Evolutionary conservation across 2,329 filamentous ascomycete species (phyloP), one percentile per base, ranked within the genome.

Genomic region (Penicillium rolfsii): DNA sequence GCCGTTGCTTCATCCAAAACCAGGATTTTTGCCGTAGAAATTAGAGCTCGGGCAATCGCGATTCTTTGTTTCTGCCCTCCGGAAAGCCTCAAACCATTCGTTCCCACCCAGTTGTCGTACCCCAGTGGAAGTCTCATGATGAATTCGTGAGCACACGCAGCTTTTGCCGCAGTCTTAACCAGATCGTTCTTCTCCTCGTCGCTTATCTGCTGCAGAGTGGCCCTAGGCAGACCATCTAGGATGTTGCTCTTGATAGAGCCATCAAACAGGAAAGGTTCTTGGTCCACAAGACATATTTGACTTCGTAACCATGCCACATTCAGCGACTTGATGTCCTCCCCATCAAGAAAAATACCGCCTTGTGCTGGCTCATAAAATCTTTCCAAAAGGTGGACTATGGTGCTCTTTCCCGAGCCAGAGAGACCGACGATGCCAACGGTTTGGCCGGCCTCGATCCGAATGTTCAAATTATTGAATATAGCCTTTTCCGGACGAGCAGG

Each of bases 71-170:
- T 33, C 30, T 33, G 30, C 30, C 30, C 30, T 33, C 30, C 30
- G 57, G 91, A 96, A 7, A 99, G 83, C 55, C 97, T 80, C 74
- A 97, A 96, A 7, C 95, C 95, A 64, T 93, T 89, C 76, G 97
- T 92, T 59, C 95, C 95, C 16, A 98, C 94, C 66, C 96, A 88
- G 0, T 95, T 98, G 66, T 97, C 86, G 70, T 98, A 98, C 1
- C 91, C 91, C 67, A 97, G 90, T 0, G 94, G 93, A 1, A 98
- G 84, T 12, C 83, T 78, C 5, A 82, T 85, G 66, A 99, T 89
- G 73, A 98, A 98, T 65, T 96, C 93, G 73, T 97, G 93, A 0
- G 94, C 94, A 69, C 97, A 97, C 12, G 95, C 91, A 83, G 91
- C 95, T 75, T 87, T 91, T 9, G 95, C 91, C n/a, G 95, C 94